Percentiles rank a stretch among this genome's conserved stretches.
Evolutionary conservation across 768 basidiomycete species (phyloP).

Genomic region (Lactarius deliciosus): DNA sequence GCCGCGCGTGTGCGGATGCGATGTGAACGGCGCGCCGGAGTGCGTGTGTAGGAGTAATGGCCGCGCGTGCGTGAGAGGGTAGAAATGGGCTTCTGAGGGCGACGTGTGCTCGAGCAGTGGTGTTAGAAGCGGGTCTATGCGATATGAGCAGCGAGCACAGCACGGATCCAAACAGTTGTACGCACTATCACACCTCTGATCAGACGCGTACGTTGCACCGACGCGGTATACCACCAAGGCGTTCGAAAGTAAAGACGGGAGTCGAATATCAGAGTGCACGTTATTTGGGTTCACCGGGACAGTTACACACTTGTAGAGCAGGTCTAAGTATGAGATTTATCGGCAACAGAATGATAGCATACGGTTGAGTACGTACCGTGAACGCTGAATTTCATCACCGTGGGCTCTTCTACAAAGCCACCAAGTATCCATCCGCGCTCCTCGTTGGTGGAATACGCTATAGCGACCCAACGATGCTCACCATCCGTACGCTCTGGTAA

Average conservation of each 20-base stretch:
- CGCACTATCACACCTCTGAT: conserved; percentile 37
- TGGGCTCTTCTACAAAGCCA: conserved; percentile 43
- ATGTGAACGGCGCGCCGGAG: conserved; percentile 62
- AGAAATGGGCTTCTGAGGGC: conserved; percentile 69
- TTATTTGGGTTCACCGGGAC: conserved; percentile 40
- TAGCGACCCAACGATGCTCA: conserved; percentile 48
- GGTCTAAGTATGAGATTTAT: conserved; percentile 17
- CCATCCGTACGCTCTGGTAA: conserved; percentile 33
- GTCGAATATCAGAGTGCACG: conserved; percentile 45
- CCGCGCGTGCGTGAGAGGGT: conserved; percentile 43
- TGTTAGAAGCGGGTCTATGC: conserved; percentile 53
- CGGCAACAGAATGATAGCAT: conserved; percentile 14
- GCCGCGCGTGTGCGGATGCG: conserved; percentile 36
- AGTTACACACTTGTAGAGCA: conserved; percentile 20
- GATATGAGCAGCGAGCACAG: neutral
- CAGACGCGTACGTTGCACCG: conserved; percentile 35
- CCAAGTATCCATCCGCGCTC: conserved; percentile 63
- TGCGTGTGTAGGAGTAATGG: conserved; percentile 67
- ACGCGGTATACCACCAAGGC: conserved; percentile 67
- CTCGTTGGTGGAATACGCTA: conserved; percentile 50
- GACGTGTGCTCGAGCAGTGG: conserved; percentile 70
- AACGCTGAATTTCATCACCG: conserved; percentile 39
- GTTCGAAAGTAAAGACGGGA: conserved; percentile 59
- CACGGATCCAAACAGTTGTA: neutral
- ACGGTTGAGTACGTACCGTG: conserved; percentile 45